Evolutionary conservation across 179 eudicot species (phyloP).

Genomic region (Beta lomatogona): DNA sequence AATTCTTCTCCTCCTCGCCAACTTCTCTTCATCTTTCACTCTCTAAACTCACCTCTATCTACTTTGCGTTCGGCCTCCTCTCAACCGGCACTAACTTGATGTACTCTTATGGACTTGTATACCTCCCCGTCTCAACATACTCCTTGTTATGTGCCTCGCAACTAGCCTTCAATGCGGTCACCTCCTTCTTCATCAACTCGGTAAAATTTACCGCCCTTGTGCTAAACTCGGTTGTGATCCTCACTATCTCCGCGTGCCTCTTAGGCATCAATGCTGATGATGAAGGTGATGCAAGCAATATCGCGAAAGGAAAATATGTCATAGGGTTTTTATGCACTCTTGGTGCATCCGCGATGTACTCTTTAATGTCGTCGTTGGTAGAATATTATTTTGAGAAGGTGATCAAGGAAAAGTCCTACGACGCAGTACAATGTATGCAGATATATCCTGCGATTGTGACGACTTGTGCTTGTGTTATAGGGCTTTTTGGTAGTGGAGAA

Average conservation of each 20-base stretch:
- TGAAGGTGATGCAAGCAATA: background rate
- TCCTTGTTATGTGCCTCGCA: constrained; percentile 67
- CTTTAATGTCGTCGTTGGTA: constrained; percentile 47
- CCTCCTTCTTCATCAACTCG: constrained; percentile 61
- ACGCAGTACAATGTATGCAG: constrained; percentile 40
- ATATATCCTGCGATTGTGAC: constrained; percentile 52
- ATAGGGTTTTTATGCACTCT: constrained; percentile 62
- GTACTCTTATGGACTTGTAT: constrained; percentile 59
- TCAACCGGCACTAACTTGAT: constrained; percentile 43
- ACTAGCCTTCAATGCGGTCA: constrained; percentile 65
- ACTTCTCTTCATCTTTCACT: constrained; percentile 8
- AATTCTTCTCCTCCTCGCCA: constrained; percentile 19
- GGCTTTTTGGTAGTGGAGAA: constrained; percentile 66
- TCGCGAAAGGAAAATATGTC: constrained; percentile 29
- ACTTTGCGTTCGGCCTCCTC: constrained; percentile 49
- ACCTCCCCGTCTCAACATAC: constrained; percentile 72
- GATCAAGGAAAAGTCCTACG: constrained; percentile 40
- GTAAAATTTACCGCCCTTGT: constrained; percentile 59
- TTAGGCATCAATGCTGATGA: constrained; percentile 38
- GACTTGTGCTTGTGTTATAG: constrained; percentile 38
- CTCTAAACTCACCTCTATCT: constrained; percentile 33
- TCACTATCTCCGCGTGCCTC: constrained; percentile 64
- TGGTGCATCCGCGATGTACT: constrained; percentile 54
- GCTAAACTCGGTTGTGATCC: constrained; percentile 57
- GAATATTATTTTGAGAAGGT: constrained; percentile 55